Evolutionary conservation across 73 alveolate species (phyloP).

Genomic region (Paramecium primaurelia): DNA sequence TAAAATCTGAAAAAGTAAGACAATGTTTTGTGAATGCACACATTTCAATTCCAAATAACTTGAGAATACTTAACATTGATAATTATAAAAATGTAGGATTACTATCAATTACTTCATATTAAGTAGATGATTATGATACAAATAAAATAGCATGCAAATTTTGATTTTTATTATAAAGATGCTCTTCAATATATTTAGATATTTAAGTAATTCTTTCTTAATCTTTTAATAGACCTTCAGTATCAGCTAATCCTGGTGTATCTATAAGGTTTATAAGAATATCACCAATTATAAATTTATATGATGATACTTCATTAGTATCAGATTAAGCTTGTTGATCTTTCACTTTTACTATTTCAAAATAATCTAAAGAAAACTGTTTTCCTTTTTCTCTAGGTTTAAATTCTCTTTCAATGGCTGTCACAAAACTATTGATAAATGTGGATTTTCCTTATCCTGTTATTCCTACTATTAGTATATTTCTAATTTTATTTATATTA

Average conservation of each 20-base stretch:
- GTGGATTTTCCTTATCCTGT: neutral
- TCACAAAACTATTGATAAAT: neutral
- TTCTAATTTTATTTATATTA: neutral
- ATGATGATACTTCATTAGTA: neutral
- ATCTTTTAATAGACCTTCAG: neutral
- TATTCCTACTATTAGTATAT: neutral
- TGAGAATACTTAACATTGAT: neutral
- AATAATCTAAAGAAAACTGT: neutral
- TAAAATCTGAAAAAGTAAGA: neutral
- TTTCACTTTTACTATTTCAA: neutral
- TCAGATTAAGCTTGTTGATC: neutral
- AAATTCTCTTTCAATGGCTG: neutral
- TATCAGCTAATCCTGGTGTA: neutral
- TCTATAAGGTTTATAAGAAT: neutral
- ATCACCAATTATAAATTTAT: neutral
- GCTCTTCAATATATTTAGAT: neutral
- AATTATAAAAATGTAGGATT: neutral
- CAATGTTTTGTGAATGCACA: neutral
- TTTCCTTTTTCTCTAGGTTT: neutral
- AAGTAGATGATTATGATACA: neutral
- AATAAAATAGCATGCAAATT: neutral
- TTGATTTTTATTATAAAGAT: neutral
- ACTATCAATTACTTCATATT: neutral
- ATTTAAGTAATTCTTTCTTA: neutral
- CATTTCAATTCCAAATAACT: neutral